Base-by-base conservation (phyloP, 768 basidiomycete genomes). In the Trametes villosa region DNA sequence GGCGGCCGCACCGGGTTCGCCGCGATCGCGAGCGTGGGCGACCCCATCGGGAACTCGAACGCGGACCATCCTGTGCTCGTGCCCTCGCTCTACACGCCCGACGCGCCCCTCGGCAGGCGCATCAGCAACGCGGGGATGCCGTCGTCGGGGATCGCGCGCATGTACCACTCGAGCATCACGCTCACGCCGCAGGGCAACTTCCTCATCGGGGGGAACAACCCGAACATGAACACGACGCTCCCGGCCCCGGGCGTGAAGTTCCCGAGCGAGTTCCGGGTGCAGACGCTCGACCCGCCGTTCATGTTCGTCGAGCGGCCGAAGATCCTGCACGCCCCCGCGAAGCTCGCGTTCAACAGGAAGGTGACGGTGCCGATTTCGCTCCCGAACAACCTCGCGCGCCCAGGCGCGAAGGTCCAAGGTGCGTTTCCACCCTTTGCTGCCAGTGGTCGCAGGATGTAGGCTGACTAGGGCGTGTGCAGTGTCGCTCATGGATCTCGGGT, bases 231-330 rank as follows among this genome's bases (percentile, higher is more conserved):
- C 71, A 77, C 89, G 51, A 91, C 86, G 64, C 87, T 85, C n/a
- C n/a, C n/a, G 56, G 55, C 50, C 24, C 30, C 57, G 2, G 57
- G 51, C 65, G 67, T 83, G 40, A 77, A 78, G 70, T 95, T 89
- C 71, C 86, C 87, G 36, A 94, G 92, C 22, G 92, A 96, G 72
- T 96, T 96, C 71, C 80, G 93, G 48, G 89, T 94, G 31, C 95
- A 97, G 71, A 87, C 88, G 81, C 80, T 96, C 67, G 81, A 80
- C 60, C 96, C 96, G 0, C 90, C 91, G 33, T 98, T 96, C 70
- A 86, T 91, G 84, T 71, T 72, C n/a, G 74, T 74, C 63, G 68
- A 79, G 15, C 81, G 93, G 36, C 94, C 90, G 9, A 69, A 73
- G 53, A 79, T 88, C 38, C 44, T 70, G 12, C 46, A 33, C 33